These are phyloP conservation scores for Rhizoclosmatium sp. DNA, from an alignment of 192 early-diverging fungal genomes.

Conservation along the genomic window DNA sequence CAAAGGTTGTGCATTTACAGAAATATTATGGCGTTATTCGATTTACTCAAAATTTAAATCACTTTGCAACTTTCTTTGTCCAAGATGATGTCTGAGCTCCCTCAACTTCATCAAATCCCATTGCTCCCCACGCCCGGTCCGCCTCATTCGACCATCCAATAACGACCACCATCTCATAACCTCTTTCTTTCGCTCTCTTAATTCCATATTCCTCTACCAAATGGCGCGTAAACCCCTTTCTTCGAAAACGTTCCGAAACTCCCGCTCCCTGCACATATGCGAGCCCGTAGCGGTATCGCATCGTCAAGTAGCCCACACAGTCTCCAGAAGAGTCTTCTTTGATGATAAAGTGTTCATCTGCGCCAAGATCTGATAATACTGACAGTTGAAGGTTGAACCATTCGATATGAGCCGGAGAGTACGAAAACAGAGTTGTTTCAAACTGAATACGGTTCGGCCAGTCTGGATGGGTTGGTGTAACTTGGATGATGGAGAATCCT, in stretches of 20 bases:
- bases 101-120: conserved; percentile 8
- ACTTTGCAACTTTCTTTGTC: neutral
- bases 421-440: conserved; percentile 4
- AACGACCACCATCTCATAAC: neutral
- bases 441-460: neutral
- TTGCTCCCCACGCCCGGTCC: conserved; percentile 12
- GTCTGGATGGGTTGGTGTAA: neutral
- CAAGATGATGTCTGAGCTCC: neutral
- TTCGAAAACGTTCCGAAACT: conserved; percentile 25
- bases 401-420: neutral
- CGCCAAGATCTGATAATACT: neutral
- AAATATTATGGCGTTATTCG: no score
- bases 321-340: neutral
- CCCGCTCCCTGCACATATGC: conserved; percentile 38
- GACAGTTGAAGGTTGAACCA: neutral
- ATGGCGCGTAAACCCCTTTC: conserved; percentile 30
- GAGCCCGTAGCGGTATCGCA: conserved; percentile 27
- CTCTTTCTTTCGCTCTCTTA: neutral
- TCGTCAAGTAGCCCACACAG: conserved; percentile 37
- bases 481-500: neutral
- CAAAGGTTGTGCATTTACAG: no score
- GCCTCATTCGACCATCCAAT: neutral
- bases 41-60: neutral
- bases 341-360: neutral
- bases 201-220: conserved; percentile 14